Base-by-base conservation (phyloP, 768 basidiomycete genomes). In the Strobilomyces dryophilus region DNA sequence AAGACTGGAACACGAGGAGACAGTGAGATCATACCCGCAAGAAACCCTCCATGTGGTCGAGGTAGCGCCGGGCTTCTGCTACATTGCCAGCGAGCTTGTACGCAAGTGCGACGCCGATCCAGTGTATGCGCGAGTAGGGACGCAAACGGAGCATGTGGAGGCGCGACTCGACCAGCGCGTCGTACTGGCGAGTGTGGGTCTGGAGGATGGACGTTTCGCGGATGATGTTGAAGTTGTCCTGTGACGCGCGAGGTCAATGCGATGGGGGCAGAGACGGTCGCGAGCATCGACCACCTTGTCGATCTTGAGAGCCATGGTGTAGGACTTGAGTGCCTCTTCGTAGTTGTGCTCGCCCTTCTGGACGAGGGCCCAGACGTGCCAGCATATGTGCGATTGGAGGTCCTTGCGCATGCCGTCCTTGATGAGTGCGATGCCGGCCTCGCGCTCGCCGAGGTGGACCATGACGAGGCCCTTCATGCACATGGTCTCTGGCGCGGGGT, bases 311-410 rank as follows among this genome's bases (percentile, higher is more conserved):
- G 95, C 95, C 73, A 92, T 89, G 2, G 80, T 83, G 70, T 98
- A 98, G 24, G 93, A 94, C 63, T 93, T 90, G 62, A 92, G 77
- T 1, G 97, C 94, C 63, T 95, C 93, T 59, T 92, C 91, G 62
- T 92, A 98, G 65, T 95, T 92, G 71, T 89, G 94, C 68, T 97
- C 90, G 9, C 87, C 87, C 69, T 95, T 92, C 68, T 94, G 89
- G 20, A 97, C 84, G 63, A 99, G 86, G 26, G 93, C 97, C 67
- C 92, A 89, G 58, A 98, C 95, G 71, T 99, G 97, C 95, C 97
- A 98, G 66, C 87, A 88, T 66, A 99, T 98, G 64, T 98, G 94
- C 18, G 92, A 94, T 31, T 81, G 85, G 50, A 91, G 72, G 71
- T 95, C 91, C 44, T 85, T 76, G 40, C 83, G 79, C 59, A 92